Conservation (phyloP, 306 rosid genomes). For the Quercus engelmannii region DNA sequence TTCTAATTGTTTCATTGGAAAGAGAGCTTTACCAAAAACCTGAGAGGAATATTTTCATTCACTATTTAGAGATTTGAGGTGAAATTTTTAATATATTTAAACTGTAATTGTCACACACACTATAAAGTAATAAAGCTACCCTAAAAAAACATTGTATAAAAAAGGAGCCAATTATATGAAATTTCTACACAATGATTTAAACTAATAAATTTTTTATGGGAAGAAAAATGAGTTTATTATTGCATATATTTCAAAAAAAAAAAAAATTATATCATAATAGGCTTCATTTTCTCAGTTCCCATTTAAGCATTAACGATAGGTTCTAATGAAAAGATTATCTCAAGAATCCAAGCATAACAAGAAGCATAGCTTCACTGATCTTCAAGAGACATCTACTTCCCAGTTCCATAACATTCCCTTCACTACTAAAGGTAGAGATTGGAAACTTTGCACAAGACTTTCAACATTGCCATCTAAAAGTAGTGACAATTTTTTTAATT, state of each 20-base stretch:
- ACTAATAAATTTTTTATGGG: not conserved
- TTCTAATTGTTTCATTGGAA: not conserved
- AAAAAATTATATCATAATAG: not conserved
- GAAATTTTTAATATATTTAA: not conserved
- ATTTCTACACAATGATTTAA: not conserved
- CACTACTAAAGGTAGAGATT: not conserved
- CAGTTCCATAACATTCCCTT: not conserved
- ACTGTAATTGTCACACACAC: not conserved
- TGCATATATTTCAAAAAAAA: not conserved
- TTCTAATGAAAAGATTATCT: not conserved
- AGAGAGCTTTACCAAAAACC: not conserved
- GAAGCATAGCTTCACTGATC: not conserved
- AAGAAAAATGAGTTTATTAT: no score
- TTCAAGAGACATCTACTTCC: not conserved
- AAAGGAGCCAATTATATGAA: not conserved
- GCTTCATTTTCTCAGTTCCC: not conserved
- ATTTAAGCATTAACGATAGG: not conserved
- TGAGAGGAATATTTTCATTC: not conserved
- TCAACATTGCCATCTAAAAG: not conserved
- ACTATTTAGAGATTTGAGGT: not conserved
- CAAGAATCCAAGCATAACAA: not conserved
- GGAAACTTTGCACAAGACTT: not conserved
- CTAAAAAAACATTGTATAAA: not conserved
- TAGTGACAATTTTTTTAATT: not conserved
- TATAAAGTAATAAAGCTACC: not conserved